A percentile compares a stretch with the other conserved stretches of the same genome.
Conservation (phyloP, 2,329 filamentous ascomycete genomes). For the Colletotrichum melonis region DNA sequence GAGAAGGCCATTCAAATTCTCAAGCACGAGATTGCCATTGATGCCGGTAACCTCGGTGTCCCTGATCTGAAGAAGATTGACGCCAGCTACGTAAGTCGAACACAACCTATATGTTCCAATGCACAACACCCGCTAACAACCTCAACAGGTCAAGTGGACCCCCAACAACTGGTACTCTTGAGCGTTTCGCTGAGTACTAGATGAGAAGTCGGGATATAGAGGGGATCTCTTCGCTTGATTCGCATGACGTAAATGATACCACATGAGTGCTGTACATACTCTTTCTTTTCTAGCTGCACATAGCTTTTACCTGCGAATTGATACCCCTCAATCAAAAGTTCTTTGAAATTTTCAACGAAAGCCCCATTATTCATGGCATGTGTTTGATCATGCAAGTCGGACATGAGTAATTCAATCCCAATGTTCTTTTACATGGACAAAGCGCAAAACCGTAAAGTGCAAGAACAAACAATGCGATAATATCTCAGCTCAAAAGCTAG, state of each 20-base stretch:
- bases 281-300: constrained; percentile 15
- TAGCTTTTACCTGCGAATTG: constrained; percentile 20
- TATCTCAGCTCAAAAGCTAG: too few species aligned
- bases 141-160: constrained; percentile 42
- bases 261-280: constrained; percentile 23
- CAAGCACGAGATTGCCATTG: constrained; percentile 60
- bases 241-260: constrained; percentile 24
- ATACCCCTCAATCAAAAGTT: constrained; percentile 1
- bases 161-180: constrained; percentile 42
- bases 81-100: constrained; percentile 32
- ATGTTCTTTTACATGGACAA: too few species aligned
- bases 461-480: too few species aligned
- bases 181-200: background rate
- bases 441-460: too few species aligned
- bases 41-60: constrained; percentile 56
- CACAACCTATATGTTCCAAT: too few species aligned
- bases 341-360: background rate
- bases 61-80: constrained; percentile 49
- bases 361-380: too few species aligned
- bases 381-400: background rate
- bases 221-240: background rate
- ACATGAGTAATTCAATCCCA: too few species aligned
- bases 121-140: background rate
- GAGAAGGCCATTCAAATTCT: constrained; percentile 55
- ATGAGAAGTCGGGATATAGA: background rate